phyloP scores from a whole-genome alignment of 257 asterid species.

The Orobanche coerulescens region DNA sequence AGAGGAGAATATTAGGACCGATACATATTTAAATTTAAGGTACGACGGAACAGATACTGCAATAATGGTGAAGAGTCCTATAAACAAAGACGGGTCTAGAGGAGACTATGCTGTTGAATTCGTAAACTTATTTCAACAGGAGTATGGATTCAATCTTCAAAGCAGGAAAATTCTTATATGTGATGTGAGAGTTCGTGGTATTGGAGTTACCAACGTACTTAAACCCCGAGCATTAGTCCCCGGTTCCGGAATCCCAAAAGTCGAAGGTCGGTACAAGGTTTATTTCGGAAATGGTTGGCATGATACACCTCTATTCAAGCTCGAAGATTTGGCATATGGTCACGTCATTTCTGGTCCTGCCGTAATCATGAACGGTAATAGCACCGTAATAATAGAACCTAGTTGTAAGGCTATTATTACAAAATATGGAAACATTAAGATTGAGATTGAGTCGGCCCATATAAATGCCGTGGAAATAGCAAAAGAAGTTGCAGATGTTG shows the following conservation, averaged over 20 bases:
- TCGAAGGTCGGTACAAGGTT: constrained; percentile 45
- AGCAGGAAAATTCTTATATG: constrained; percentile 67
- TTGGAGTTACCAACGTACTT: constrained; percentile 78
- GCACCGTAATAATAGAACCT: constrained; percentile 88
- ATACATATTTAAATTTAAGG: constrained; percentile 74
- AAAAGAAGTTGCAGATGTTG: constrained; percentile 88
- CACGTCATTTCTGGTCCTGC: constrained; percentile 73
- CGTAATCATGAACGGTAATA: constrained; percentile 87
- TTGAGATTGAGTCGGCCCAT: constrained; percentile 45
- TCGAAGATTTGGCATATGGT: constrained; percentile 56
- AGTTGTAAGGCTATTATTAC: constrained; percentile 66
- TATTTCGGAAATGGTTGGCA: constrained; percentile 66
- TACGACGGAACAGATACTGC: constrained; percentile 95
- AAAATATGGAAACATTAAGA: constrained; percentile 70
- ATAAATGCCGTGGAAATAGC: constrained; percentile 29
- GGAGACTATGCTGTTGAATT: constrained; percentile 81
- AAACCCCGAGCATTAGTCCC: constrained; percentile 53
- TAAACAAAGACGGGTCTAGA: constrained; percentile 45
- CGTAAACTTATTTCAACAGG: constrained; percentile 68
- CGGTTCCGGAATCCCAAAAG: constrained; percentile 35
- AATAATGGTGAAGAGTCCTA: constrained; percentile 68
- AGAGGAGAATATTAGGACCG: constrained; percentile 63
- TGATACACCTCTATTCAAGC: constrained; percentile 69
- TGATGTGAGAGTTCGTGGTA: constrained; percentile 92
- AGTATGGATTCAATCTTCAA: constrained; percentile 88